phyloP scores from a whole-genome alignment of 306 rosid genomes.

The Rosa persica region DNA sequence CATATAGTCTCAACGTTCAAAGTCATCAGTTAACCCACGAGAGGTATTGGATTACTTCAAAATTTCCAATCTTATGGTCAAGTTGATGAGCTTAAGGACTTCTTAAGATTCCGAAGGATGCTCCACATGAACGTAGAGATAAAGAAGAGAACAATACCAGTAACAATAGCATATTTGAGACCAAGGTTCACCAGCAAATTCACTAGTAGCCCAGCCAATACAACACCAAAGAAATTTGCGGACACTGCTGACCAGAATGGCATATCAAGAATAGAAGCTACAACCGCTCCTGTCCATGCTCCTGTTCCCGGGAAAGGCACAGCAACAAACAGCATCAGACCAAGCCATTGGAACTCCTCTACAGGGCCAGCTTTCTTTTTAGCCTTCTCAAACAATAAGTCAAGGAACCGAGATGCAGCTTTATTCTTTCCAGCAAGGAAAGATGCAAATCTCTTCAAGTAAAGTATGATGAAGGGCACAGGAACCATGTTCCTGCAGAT shows the following conservation, averaged over 20 bases:
- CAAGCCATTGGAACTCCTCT: conserved; percentile 98
- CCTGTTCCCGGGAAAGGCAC: conserved; percentile 99
- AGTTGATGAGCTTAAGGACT: conserved; percentile 41
- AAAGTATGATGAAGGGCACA: conserved; percentile 84
- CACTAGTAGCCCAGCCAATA: conserved; percentile 82
- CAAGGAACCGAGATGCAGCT: conserved; percentile 52
- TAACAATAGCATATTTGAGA: conserved; percentile 64
- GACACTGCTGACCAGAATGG: conserved; percentile 85
- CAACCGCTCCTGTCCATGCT: conserved; percentile 89
- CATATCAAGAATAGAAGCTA: conserved; percentile 92
- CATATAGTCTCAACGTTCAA: not conserved
- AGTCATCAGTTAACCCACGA: not conserved
- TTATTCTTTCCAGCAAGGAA: conserved; percentile 71
- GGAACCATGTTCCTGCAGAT: conserved; percentile 88
- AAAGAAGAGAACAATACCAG: conserved; percentile 75
- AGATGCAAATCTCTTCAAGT: conserved; percentile 65
- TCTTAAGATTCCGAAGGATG: conserved; percentile 60
- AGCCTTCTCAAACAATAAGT: conserved; percentile 67
- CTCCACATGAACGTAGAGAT: conserved; percentile 92
- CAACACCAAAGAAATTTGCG: conserved; percentile 82
- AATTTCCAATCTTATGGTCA: conserved; percentile 11
- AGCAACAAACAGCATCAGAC: conserved; percentile 91
- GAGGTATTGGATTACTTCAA: not conserved
- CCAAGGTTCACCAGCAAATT: conserved; percentile 93
- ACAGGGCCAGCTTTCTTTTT: conserved; percentile 90